Percentiles rank a stretch among this genome's conserved stretches.
These are phyloP conservation scores for Xylaria sp. DNA, from an alignment of 495 filamentous ascomycete species.

Conservation along the genomic window DNA sequence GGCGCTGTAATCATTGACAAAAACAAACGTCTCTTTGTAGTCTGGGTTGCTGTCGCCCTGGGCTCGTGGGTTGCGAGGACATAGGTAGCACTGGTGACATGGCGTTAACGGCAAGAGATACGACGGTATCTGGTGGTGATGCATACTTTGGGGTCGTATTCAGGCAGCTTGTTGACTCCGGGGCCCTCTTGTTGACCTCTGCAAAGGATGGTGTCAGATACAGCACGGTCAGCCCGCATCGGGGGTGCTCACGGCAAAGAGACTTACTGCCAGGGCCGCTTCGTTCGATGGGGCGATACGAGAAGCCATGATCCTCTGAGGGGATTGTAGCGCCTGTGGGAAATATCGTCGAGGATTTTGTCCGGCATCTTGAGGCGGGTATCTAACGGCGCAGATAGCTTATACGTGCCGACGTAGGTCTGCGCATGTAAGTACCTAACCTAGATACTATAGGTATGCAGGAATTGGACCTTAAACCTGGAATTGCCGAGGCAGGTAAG, in stretches of 20 bases:
- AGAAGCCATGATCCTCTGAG: slow-evolving; percentile 88
- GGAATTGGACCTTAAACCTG: too few species aligned
- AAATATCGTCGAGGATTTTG: slow-evolving; percentile 91
- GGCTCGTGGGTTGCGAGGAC: slow-evolving; percentile 91
- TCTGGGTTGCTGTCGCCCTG: slow-evolving; percentile 87
- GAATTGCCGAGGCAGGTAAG: too few species aligned
- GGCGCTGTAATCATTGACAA: slow-evolving; percentile 97
- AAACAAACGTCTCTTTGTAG: slow-evolving; percentile 88
- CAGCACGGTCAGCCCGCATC: slow-evolving; percentile 4
- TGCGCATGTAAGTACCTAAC: not conserved
- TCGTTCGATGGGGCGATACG: slow-evolving; percentile 93
- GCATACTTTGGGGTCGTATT: slow-evolving; percentile 75
- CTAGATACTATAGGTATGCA: not conserved
- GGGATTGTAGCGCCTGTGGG: slow-evolving; percentile 93
- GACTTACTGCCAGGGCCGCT: slow-evolving; percentile 97
- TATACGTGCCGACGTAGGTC: not conserved
- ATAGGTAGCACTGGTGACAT: slow-evolving; percentile 81
- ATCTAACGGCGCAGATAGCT: not conserved
- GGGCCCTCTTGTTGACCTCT: slow-evolving; percentile 92
- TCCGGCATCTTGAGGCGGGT: slow-evolving; percentile 54
- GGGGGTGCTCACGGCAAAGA: not conserved
- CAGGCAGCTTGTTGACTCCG: slow-evolving; percentile 76
- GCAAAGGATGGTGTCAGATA: slow-evolving; percentile 22
- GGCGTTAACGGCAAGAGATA: slow-evolving; percentile 24
- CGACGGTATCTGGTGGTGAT: not conserved